Percentiles rank a stretch among this genome's conserved stretches.
Evolutionary conservation across 768 basidiomycete genomes (phyloP).

Genomic region (Amanita polypyramis): DNA sequence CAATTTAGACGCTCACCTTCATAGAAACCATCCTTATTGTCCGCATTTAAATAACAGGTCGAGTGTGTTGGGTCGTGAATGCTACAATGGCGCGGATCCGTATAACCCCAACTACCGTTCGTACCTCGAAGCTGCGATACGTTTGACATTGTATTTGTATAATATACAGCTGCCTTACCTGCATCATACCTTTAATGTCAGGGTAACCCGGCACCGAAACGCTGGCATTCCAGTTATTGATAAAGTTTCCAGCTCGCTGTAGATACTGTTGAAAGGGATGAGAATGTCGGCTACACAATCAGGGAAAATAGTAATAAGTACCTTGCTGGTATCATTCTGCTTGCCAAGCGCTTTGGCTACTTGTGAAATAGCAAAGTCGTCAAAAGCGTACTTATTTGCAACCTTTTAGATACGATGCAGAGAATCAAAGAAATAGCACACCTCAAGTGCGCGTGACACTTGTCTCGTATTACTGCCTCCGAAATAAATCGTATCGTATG

Average conservation of each 20-base stretch:
- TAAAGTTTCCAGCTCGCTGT: conserved; percentile 42
- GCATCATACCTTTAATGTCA: conserved; percentile 47
- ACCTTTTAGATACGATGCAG: background rate
- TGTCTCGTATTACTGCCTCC: conserved; percentile 52
- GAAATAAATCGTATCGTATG: conserved; percentile 28
- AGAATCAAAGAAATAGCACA: conserved; percentile 12
- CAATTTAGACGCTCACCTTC: conserved; percentile 24
- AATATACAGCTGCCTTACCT: conserved; percentile 24
- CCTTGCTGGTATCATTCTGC: conserved; percentile 39
- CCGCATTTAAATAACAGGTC: conserved; percentile 50
- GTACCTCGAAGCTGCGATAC: conserved; percentile 38
- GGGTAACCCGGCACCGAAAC: conserved; percentile 38
- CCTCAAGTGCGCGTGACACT: conserved; percentile 53
- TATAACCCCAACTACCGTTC: conserved; percentile 50
- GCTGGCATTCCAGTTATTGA: conserved; percentile 51
- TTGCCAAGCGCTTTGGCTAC: conserved; percentile 47
- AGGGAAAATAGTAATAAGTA: too few relatives aligned
- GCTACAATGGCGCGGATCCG: conserved; percentile 59
- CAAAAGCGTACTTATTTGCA: conserved; percentile 41
- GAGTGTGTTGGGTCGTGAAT: conserved; percentile 46
- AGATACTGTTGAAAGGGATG: conserved; percentile 30
- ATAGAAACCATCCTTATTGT: conserved; percentile 51
- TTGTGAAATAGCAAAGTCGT: conserved; percentile 55
- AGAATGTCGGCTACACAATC: background rate
- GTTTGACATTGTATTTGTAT: background rate